Conservation (phyloP, 495 filamentous ascomycete species). For the Saxispiralis lemnorum region DNA sequence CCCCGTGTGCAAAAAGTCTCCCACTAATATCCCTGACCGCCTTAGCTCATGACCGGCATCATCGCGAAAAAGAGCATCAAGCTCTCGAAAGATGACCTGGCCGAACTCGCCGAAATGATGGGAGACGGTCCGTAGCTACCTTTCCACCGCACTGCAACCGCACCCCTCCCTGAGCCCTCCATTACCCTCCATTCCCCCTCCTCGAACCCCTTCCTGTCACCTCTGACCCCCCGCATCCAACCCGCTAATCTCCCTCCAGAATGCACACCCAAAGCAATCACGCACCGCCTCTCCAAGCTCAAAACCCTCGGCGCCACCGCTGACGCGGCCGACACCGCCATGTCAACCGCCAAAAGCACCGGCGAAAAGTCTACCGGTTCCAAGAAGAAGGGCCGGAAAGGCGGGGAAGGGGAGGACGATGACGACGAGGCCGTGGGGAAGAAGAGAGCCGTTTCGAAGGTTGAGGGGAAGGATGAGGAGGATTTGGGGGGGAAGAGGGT, state of each 20-base stretch:
- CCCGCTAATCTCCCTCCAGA: constrained; percentile 2
- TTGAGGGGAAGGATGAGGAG: not conserved
- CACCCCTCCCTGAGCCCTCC: not conserved
- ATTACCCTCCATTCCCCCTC: not conserved
- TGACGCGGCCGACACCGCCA: not conserved
- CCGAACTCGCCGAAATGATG: constrained; percentile 6
- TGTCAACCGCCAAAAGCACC: not conserved
- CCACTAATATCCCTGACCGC: not conserved
- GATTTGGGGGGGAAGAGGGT: not conserved
- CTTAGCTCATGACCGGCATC: constrained; percentile 10
- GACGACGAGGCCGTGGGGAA: not conserved
- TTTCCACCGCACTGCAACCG: too few species aligned
- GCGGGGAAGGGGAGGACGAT: not conserved
- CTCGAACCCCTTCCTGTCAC: not conserved
- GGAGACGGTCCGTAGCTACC: not conserved
- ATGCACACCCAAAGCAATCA: constrained; percentile 14
- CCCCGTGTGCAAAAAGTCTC: too few species aligned
- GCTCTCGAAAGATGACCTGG: constrained; percentile 1
- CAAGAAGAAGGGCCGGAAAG: not conserved
- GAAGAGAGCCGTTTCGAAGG: not conserved
- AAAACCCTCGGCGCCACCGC: not conserved
- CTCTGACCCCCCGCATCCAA: not conserved
- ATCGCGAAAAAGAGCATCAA: constrained; percentile 9
- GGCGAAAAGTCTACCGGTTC: not conserved
- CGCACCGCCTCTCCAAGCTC: constrained; percentile 9